phyloP scores from a whole-genome alignment of 768 basidiomycete species.

The Lentinus brumalis region DNA sequence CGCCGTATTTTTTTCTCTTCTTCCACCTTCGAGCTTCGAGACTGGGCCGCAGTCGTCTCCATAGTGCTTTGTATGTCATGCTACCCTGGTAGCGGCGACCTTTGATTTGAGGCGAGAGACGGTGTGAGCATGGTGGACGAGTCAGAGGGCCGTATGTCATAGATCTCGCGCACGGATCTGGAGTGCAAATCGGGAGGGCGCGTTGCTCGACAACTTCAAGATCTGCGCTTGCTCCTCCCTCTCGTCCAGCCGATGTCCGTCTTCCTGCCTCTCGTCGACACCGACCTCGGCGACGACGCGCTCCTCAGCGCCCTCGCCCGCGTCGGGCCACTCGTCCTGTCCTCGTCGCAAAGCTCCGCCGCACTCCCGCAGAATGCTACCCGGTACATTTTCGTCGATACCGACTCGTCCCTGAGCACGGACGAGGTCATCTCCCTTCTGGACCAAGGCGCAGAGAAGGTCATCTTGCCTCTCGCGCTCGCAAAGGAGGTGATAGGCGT shows the following conservation, averaged over 20 bases:
- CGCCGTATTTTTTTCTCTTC: too few species aligned
- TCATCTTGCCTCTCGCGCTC: constrained; percentile 70
- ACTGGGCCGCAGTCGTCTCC: too few species aligned
- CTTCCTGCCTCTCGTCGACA: constrained; percentile 55
- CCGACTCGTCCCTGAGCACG: constrained; percentile 44
- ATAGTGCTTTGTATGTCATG: too few species aligned
- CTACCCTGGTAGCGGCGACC: too few species aligned
- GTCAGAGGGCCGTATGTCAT: background rate
- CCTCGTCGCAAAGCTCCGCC: constrained; percentile 32
- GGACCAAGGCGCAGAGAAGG: constrained; percentile 78
- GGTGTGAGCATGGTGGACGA: background rate
- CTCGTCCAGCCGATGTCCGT: constrained; percentile 26
- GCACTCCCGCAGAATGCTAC: constrained; percentile 32
- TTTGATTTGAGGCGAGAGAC: too few species aligned
- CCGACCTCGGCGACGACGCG: constrained; percentile 37
- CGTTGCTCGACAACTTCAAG: background rate
- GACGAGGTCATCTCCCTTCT: constrained; percentile 66
- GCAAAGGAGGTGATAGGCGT: constrained; percentile 67
- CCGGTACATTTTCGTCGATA: constrained; percentile 59
- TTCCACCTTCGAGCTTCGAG: too few species aligned
- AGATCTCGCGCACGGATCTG: background rate
- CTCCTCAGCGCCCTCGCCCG: constrained; percentile 66
- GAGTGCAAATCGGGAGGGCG: background rate
- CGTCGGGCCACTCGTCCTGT: constrained; percentile 75
- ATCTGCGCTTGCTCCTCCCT: constrained; percentile 3